phyloP scores from a whole-genome alignment of 495 filamentous ascomycete species.

The Xylaria grammica region DNA sequence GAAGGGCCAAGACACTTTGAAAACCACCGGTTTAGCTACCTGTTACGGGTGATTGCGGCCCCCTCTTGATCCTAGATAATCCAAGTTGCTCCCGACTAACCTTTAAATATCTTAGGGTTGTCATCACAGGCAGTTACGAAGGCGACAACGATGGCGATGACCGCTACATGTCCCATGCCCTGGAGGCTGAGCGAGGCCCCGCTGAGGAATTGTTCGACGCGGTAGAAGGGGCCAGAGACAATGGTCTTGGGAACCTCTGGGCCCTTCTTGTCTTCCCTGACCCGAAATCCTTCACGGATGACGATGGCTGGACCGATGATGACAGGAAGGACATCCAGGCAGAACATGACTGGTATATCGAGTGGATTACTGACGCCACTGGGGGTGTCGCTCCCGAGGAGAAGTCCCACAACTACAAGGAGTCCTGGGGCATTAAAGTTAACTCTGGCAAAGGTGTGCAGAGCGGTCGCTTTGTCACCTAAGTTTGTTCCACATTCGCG shows the following conservation, averaged over 20 bases:
- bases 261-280: not conserved
- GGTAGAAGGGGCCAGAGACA: not conserved
- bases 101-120: too few species aligned
- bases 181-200: not conserved
- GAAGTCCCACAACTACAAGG: not conserved
- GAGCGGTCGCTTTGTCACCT: not conserved
- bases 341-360: not conserved
- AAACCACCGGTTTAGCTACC: not conserved
- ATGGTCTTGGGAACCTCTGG: not conserved
- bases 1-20: not conserved
- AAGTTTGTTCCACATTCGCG: too few species aligned
- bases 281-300: not conserved
- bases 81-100: too few species aligned
- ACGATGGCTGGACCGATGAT: not conserved
- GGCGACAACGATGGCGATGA: not conserved
- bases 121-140: slow-evolving; percentile 1
- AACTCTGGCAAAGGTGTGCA: not conserved
- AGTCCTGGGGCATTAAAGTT: slow-evolving; percentile 1
- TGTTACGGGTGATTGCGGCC: too few species aligned
- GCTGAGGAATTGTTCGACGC: not conserved
- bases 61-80: too few species aligned
- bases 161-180: not conserved
- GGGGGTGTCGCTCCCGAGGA: not conserved
- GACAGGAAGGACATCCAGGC: not conserved
- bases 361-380: slow-evolving; percentile 6